Evolutionary conservation across 148 eudicot species (phyloP), one percentile per base, ranked within the genome.

Genomic region (Cornus controversa): DNA sequence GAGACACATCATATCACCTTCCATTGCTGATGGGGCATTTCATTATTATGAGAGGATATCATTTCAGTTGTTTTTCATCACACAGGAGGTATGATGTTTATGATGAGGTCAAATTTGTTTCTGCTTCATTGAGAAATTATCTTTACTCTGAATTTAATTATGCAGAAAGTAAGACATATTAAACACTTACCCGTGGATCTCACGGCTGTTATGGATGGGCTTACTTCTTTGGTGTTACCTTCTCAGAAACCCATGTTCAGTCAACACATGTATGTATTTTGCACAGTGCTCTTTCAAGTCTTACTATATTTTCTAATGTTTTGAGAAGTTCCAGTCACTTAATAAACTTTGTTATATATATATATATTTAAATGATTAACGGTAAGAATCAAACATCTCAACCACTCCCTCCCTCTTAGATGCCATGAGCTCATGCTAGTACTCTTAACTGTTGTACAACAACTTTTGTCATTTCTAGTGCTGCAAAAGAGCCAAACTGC

Each of bases 41-140:
- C 99, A 91, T 86, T 86, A 86, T 72, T 95, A 91, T 81, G 99
- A 95, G 81, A 90, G 93, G 77, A 93, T 95, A 83, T 95, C 99
- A 57, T 95, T 90, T 78, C 96, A 95, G 81, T 77, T 95, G 86
- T 89, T 91, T 81, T 95, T 95, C 80, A 80, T 95, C 77, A 95
- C 99, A 31, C 93, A 87, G 75, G 94, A 95, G 91, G 99, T 95
- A 87, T 36, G 27, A 18, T 69, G 68, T 75, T 82, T 73, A 71
- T 79, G 31, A 67, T 60, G 66, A 31, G 80, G 50, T 60, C 50
- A 66, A 68, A 15, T 25, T 75, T 29, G 25, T 37, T 73, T 72
- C 68, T 71, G 63, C 26, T 27, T 40, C 26, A 15, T 58, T 37
- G 8, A 24, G 26, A 70, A 74, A 24, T 71, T 70, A 62, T 78